phyloP scores from a whole-genome alignment of 1,284 basidiomycete genomes.

The Rhodotorula sp. region DNA sequence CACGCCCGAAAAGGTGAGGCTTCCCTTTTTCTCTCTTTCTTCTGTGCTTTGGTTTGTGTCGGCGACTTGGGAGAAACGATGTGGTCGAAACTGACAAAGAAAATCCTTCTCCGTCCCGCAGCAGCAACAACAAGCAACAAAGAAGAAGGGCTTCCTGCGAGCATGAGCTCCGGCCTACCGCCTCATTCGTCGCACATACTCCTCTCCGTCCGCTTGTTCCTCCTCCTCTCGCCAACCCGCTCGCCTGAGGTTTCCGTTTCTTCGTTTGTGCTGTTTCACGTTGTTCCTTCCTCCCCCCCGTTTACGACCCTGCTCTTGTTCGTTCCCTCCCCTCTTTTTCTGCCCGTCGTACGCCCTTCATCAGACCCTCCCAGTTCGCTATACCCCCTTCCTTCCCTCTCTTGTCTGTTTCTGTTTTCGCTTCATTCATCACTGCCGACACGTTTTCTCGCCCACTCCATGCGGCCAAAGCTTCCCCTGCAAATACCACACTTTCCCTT shows the following conservation, averaged over 20 bases:
- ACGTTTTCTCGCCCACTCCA: no score
- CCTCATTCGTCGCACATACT: neutral
- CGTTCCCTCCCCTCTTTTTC: no score
- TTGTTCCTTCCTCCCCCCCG: neutral
- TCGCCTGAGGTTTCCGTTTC: neutral
- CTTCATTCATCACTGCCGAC: no score
- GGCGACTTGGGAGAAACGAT: constrained; percentile 14
- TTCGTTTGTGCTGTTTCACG: neutral
- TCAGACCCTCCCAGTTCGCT: no score
- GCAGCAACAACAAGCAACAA: constrained; percentile 53
- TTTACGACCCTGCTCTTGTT: no score
- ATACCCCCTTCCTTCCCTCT: no score
- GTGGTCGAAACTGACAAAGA: neutral
- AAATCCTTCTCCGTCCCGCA: neutral
- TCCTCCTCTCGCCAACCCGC: neutral
- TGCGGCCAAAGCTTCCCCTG: no score
- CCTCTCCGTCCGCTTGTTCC: neutral
- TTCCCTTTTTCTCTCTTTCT: no score
- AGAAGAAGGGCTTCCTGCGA: constrained; percentile 74
- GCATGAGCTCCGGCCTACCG: constrained; percentile 52
- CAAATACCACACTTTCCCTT: no score
- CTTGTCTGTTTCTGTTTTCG: no score
- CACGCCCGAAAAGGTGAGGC: constrained; percentile 78
- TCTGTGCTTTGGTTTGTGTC: neutral
- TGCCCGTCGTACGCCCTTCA: no score